These are phyloP conservation scores for Ascocoryne sarcoides DNA, from an alignment of 2,329 filamentous ascomycete species.

Conservation along the genomic window DNA sequence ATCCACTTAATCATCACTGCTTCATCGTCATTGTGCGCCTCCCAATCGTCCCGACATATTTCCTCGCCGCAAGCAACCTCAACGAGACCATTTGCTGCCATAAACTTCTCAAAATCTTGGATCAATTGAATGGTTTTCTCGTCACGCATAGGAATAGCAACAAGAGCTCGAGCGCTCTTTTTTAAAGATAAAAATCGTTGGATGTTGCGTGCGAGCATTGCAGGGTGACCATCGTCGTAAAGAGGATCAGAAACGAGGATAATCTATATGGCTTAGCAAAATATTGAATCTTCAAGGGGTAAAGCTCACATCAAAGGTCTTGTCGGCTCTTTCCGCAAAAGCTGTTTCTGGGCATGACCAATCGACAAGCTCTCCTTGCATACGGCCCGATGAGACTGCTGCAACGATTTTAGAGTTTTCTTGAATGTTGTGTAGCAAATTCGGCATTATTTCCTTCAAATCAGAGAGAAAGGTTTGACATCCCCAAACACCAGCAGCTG, in stretches of 20 bases:
- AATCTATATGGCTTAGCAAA: constrained; percentile 39
- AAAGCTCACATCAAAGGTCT: not conserved
- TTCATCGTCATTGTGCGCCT: not conserved
- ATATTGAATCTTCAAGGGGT: not conserved
- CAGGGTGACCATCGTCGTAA: constrained; percentile 77
- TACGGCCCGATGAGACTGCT: constrained; percentile 42
- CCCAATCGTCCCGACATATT: constrained; percentile 2
- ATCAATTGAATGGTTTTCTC: constrained; percentile 14
- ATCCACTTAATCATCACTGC: not conserved
- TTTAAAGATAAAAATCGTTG: constrained; percentile 51
- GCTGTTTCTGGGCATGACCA: constrained; percentile 36
- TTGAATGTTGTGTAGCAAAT: constrained; percentile 65
- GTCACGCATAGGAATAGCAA: constrained; percentile 76
- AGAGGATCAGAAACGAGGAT: constrained; percentile 80
- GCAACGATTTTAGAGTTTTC: constrained; percentile 51
- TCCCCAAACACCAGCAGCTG: constrained; percentile 65
- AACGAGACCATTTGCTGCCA: not conserved
- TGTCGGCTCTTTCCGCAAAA: not conserved
- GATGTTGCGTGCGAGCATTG: constrained; percentile 63
- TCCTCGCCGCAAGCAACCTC: not conserved
- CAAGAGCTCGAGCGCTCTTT: constrained; percentile 53
- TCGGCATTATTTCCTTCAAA: constrained; percentile 72
- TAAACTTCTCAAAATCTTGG: not conserved
- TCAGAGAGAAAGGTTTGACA: constrained; percentile 69
- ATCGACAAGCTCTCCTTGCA: constrained; percentile 56